A percentile compares a stretch with the other conserved stretches of the same genome.
These are phyloP conservation scores for Cryptococcus sp. DNA, from an alignment of 1,284 basidiomycete genomes.

Conservation along the genomic window DNA sequence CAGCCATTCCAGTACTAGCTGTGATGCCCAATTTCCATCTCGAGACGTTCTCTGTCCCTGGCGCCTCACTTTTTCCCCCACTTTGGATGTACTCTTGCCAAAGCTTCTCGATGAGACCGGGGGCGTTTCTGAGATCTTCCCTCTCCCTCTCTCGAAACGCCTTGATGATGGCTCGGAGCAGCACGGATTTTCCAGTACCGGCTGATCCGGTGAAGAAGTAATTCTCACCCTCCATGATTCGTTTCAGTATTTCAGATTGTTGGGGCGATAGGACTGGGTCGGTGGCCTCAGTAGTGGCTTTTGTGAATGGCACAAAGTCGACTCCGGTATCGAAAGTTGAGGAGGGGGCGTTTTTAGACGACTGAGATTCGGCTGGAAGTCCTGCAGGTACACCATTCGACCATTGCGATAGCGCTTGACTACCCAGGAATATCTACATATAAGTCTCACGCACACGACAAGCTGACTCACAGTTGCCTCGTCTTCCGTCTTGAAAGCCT, in stretches of 20 bases:
- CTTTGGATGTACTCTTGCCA: slow-evolving; percentile 2
- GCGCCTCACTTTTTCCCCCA: slow-evolving; percentile 1
- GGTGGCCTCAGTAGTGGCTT: too few species aligned
- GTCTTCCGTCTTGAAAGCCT: slow-evolving; percentile 13
- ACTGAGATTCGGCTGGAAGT: too few species aligned
- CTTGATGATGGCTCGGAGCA: slow-evolving; percentile 76
- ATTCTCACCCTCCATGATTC: slow-evolving; percentile 64
- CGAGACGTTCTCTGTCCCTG: background rate
- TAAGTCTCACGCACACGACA: background rate
- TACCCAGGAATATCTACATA: background rate
- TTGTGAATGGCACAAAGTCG: too few species aligned
- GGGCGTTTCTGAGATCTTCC: background rate
- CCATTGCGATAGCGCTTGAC: background rate
- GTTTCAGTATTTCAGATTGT: slow-evolving; percentile 67
- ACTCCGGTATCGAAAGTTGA: too few species aligned
- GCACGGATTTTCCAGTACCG: slow-evolving; percentile 89
- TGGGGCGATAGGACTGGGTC: slow-evolving; percentile 45
- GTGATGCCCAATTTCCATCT: slow-evolving; percentile 62
- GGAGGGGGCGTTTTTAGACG: too few species aligned
- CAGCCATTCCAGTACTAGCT: slow-evolving; percentile 60
- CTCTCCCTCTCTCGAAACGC: slow-evolving; percentile 51
- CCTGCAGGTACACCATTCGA: too few species aligned
- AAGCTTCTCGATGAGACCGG: background rate
- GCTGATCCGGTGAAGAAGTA: slow-evolving; percentile 97
- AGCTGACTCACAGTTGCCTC: slow-evolving; percentile 26